phyloP scores from a whole-genome alignment of 2,329 filamentous ascomycete species.

The Penicillium griseofulvum region DNA sequence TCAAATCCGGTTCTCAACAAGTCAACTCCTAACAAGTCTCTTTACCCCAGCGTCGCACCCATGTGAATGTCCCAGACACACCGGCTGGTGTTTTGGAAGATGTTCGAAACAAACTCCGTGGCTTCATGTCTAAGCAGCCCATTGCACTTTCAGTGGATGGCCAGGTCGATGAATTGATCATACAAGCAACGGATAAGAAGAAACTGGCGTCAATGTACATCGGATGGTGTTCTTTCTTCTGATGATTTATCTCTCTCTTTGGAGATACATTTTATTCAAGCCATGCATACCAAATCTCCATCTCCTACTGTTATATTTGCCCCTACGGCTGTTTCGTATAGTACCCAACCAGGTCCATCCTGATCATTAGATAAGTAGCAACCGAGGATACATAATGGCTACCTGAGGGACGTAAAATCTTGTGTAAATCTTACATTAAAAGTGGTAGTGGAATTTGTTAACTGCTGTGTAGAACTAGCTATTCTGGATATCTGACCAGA shows the following conservation, averaged over 20 bases:
- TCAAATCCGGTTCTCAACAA: background rate
- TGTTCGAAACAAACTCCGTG: slow-evolving; percentile 81
- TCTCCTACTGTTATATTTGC: background rate
- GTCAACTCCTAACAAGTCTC: background rate
- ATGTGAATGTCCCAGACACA: slow-evolving; percentile 59
- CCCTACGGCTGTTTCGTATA: background rate
- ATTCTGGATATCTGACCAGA: background rate
- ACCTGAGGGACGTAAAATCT: background rate
- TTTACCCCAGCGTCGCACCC: slow-evolving; percentile 48
- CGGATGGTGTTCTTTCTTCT: slow-evolving; percentile 78
- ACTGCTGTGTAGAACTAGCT: background rate
- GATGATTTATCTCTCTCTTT: slow-evolving; percentile 6
- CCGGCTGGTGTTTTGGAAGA: slow-evolving; percentile 81
- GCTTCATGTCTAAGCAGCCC: slow-evolving; percentile 78
- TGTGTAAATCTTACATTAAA: background rate
- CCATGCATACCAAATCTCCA: background rate
- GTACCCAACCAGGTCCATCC: background rate
- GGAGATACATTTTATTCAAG: background rate
- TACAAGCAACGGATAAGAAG: slow-evolving; percentile 74
- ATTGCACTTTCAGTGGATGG: slow-evolving; percentile 94
- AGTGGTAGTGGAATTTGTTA: background rate
- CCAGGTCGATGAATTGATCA: slow-evolving; percentile 93
- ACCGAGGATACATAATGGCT: background rate
- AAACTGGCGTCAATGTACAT: slow-evolving; percentile 95
- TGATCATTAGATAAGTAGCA: background rate